These are phyloP conservation scores for Cutaneotrichosporon sp. DNA, from an alignment of 1,284 basidiomycete genomes.

Conservation along the genomic window DNA sequence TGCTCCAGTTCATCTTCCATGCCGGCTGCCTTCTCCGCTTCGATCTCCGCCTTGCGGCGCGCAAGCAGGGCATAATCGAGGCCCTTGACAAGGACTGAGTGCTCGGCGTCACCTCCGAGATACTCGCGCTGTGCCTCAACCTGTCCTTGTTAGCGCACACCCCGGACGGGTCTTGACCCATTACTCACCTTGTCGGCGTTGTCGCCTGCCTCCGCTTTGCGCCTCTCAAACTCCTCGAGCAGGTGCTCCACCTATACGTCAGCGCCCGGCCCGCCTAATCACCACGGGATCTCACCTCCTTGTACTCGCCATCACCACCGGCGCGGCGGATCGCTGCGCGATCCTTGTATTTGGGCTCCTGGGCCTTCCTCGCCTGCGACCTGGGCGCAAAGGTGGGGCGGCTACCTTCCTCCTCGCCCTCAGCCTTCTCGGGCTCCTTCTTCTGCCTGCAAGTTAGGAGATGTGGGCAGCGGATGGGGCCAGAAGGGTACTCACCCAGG, in stretches of 20 bases:
- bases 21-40: conserved; percentile 60
- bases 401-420: neutral
- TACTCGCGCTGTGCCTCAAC: conserved; percentile 75
- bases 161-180: neutral
- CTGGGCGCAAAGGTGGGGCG: conserved; percentile 37
- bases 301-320: conserved; percentile 50
- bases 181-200: conserved; percentile 41
- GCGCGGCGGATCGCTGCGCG: conserved; percentile 47
- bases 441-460: neutral
- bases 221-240: conserved; percentile 74
- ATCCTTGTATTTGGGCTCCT: conserved; percentile 48
- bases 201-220: conserved; percentile 63
- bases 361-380: conserved; percentile 23
- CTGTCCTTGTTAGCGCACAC: conserved; percentile 48
- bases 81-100: conserved; percentile 83
- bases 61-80: conserved; percentile 83
- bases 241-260: conserved; percentile 68
- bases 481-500: conserved; percentile 27
- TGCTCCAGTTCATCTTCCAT: conserved; percentile 76
- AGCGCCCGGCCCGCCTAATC: conserved; percentile 9
- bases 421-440: neutral
- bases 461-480: neutral
- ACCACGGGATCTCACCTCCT: conserved; percentile 39
- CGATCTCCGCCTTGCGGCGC: conserved; percentile 70
- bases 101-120: conserved; percentile 82